Percentiles rank a stretch among this genome's conserved stretches.
phyloP scores from a whole-genome alignment of 305 asterid species.

The Fraxinus angustifolia region DNA sequence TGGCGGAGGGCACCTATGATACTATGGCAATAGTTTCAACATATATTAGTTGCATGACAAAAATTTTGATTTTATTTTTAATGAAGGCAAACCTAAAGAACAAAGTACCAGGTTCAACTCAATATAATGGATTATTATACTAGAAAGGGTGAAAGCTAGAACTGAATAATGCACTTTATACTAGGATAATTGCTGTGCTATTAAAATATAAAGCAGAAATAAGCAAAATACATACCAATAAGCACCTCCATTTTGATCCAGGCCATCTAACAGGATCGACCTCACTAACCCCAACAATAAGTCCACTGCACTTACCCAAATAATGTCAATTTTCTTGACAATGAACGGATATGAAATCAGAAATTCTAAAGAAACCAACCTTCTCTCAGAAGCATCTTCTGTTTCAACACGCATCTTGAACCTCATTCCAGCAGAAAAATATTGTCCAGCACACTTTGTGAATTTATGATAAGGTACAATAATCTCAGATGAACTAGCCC shows the following conservation, averaged over 20 bases:
- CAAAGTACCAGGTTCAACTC: neutral
- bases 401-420: constrained; percentile 79
- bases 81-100: neutral
- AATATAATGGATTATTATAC: neutral
- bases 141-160: neutral
- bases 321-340: constrained; percentile 14
- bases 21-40: neutral
- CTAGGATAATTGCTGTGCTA: neutral
- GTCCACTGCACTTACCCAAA: constrained; percentile 62
- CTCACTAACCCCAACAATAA: constrained; percentile 68
- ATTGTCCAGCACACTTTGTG: constrained; percentile 55
- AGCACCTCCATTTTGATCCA: constrained; percentile 89
- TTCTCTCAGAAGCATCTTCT: constrained; percentile 91
- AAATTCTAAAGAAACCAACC: constrained; percentile 39
- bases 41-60: neutral
- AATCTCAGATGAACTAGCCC: constrained; percentile 77
- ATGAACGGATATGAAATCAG: neutral
- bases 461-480: constrained; percentile 71
- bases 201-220: neutral
- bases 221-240: constrained; percentile 50
- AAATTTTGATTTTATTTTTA: neutral
- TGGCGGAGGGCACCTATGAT: neutral
- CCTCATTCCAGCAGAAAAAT: constrained; percentile 77
- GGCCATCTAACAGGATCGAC: constrained; percentile 89
- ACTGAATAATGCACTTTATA: neutral